Percentiles rank a stretch among this genome's conserved stretches.
phyloP scores from a whole-genome alignment of 2,329 filamentous ascomycete species.

The Didymella arachidicola region DNA sequence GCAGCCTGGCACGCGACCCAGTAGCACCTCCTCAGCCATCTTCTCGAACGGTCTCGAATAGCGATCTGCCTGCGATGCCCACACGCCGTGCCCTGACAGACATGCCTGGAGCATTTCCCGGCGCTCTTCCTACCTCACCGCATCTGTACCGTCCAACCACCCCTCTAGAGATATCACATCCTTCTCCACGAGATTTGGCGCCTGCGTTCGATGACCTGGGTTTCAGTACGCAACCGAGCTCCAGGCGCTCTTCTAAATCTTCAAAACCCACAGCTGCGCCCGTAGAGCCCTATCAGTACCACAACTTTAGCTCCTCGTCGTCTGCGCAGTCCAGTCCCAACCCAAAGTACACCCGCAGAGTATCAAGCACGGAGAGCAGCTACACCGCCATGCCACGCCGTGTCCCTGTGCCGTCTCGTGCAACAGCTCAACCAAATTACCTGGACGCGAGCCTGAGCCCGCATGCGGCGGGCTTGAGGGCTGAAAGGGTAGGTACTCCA shows the following conservation, averaged over 20 bases:
- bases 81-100: conserved; percentile 32
- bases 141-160: conserved; percentile 32
- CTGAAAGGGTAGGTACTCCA: conserved; percentile 20
- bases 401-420: conserved; percentile 43
- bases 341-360: conserved; percentile 40
- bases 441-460: conserved; percentile 34
- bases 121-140: conserved; percentile 44
- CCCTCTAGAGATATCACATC: conserved; percentile 25
- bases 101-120: conserved; percentile 52
- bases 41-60: conserved; percentile 52
- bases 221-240: conserved; percentile 28
- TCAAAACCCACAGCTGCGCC: conserved; percentile 38
- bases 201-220: conserved; percentile 27
- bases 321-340: conserved; percentile 37
- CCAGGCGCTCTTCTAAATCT: conserved; percentile 28
- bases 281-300: conserved; percentile 46
- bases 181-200: conserved; percentile 30
- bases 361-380: conserved; percentile 35
- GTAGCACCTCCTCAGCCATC: conserved; percentile 52
- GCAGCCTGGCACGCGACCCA: conserved; percentile 46
- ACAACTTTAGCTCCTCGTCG: conserved; percentile 39
- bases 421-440: conserved; percentile 26
- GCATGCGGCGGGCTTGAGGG: conserved; percentile 19
- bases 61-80: conserved; percentile 20
- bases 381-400: conserved; percentile 46